Evolutionary conservation across 2,329 filamentous ascomycete genomes (phyloP).

Genomic region (Acarospora socialis): DNA sequence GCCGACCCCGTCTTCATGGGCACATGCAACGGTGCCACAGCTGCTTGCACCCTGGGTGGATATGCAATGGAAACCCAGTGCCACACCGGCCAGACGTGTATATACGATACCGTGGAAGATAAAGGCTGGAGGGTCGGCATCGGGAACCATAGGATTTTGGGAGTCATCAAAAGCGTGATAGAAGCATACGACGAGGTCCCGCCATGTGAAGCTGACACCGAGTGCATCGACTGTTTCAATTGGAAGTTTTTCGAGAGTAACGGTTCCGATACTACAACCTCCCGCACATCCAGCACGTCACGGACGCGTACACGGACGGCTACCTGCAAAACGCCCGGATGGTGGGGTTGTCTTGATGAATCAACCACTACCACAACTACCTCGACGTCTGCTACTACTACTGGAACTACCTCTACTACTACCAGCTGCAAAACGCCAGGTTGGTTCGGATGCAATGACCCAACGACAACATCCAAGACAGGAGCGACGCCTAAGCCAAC

Average conservation of each 20-base stretch:
- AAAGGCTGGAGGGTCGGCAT: conserved; percentile 86
- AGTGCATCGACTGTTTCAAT: conserved; percentile 76
- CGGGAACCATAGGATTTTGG: conserved; percentile 78
- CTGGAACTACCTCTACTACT: conserved; percentile 30
- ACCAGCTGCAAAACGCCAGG: conserved; percentile 48
- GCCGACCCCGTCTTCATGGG: conserved; percentile 93
- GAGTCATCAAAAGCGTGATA: conserved; percentile 78
- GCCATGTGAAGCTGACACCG: conserved; percentile 56
- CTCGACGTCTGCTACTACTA: conserved; percentile 31
- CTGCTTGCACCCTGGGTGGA: conserved; percentile 77
- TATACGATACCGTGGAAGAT: conserved; percentile 84
- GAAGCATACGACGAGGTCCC: conserved; percentile 70
- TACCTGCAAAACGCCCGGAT: conserved; percentile 82
- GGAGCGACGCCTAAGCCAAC: conserved; percentile 24
- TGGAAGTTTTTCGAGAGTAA: conserved; percentile 97
- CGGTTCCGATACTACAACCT: conserved; percentile 61
- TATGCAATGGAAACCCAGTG: conserved; percentile 92
- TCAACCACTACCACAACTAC: conserved; percentile 39
- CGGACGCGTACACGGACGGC: conserved; percentile 58
- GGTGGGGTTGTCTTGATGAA: conserved; percentile 68
- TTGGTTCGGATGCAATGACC: conserved; percentile 49
- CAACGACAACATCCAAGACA: conserved; percentile 27
- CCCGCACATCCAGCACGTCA: conserved; percentile 41
- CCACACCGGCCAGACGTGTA: conserved; percentile 74
- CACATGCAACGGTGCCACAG: conserved; percentile 78